Base-by-base conservation (phyloP, 2,329 filamentous ascomycete species). In the Fusarium ramigenum region DNA sequence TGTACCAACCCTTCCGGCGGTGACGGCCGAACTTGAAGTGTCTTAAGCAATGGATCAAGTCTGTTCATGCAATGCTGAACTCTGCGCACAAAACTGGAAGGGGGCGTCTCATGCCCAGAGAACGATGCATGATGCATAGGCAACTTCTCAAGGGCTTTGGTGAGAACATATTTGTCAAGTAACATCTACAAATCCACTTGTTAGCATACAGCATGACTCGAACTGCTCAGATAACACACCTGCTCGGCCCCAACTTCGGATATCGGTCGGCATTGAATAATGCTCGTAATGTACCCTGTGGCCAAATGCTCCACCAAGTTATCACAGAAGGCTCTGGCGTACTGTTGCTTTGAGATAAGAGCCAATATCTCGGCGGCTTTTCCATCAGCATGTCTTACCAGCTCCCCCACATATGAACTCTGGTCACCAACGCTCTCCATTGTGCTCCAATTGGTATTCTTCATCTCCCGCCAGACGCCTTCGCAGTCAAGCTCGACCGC, bases 241-340 rank as follows among this genome's bases (percentile, higher is more conserved):
- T 95, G 96, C 82, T 99, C 96, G 16, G 96, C 96, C 18, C 95
- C 96, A 61, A 95, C 93, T 83, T 98, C 96, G 9, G 94, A 96
- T 54, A 99, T 93, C 2, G 96, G 96, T 75, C 92, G 92, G 83
- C 95, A 97, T 79, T 94, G 93, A 46, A 97, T 94, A 65, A 98
- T 92, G 79, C 93, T 97, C 71, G 87, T 86, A 74, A 98, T 89
- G 80, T 96, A 98, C 2, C 91, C 88, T 63, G 88, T 93, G 21
- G 93, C 93, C 72, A 98, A 85, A 71, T 93, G 88, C 80, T 99
- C 96, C 43, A 98, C 93, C n/a, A 98, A 85, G 73, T 98, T 96
- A 82, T 99, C 96, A 76, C 94, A 97, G 80, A 98, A 98, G 0
- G 96, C 95, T 67, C 96, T 89, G 15, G 95, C 94, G 81, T 98